Conservation (phyloP, 2,329 filamentous ascomycete species). For the Dactylellina cionopaga region DNA sequence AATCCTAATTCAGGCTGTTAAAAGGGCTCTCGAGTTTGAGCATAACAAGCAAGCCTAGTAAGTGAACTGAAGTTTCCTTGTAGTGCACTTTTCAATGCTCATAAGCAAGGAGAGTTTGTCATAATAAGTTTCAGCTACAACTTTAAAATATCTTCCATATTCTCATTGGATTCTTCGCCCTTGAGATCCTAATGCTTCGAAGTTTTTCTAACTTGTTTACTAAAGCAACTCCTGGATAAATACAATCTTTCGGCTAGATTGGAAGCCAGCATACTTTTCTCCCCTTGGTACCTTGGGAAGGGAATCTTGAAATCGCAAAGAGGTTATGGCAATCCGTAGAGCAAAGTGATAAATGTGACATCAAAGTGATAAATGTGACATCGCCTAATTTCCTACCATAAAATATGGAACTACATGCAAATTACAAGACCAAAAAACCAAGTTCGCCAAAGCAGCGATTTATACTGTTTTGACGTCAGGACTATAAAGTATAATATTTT, state of each 20-base stretch:
- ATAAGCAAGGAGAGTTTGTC: slow-evolving; percentile 8
- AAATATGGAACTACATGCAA: too few species aligned
- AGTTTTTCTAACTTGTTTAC: not conserved
- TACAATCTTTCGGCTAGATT: slow-evolving; percentile 2
- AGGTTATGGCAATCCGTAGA: slow-evolving; percentile 7
- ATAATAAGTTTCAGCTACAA: not conserved
- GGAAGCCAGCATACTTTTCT: not conserved
- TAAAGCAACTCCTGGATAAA: not conserved
- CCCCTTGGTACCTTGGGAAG: not conserved
- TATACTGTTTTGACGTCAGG: too few species aligned
- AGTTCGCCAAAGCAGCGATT: too few species aligned
- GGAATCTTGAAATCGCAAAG: slow-evolving; percentile 13
- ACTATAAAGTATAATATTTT: too few species aligned
- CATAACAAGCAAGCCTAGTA: too few species aligned
- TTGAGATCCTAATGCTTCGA: not conserved
- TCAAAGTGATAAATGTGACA: too few species aligned
- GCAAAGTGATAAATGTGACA: slow-evolving; percentile 4
- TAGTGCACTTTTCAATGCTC: not conserved
- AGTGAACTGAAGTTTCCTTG: not conserved
- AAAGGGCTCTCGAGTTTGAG: too few species aligned
- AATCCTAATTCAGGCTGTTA: too few species aligned
- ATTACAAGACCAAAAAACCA: too few species aligned
- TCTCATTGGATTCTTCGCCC: not conserved
- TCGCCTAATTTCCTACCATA: too few species aligned
- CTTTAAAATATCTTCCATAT: too few species aligned